phyloP scores from a whole-genome alignment of 768 basidiomycete species.

The Russula vinacea region DNA sequence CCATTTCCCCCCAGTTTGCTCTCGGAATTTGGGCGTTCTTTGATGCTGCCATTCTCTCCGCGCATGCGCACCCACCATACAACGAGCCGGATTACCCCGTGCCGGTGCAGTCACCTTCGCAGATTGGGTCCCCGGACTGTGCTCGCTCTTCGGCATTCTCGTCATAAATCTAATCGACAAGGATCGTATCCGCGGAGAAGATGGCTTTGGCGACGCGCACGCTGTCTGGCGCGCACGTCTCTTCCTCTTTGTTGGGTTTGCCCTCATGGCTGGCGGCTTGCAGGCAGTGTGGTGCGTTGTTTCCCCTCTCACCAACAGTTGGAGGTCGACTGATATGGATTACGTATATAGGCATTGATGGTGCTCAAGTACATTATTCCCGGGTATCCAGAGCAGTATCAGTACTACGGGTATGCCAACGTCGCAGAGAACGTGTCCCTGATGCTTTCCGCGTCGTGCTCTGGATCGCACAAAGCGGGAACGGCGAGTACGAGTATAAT shows the following conservation, averaged over 20 bases:
- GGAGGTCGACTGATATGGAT: not conserved
- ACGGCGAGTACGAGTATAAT: constrained; percentile 91
- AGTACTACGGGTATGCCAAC: constrained; percentile 92
- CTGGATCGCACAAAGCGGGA: constrained; percentile 86
- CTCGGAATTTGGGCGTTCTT: constrained; percentile 94
- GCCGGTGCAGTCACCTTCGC: constrained; percentile 85
- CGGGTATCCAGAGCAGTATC: constrained; percentile 67
- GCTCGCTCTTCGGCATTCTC: constrained; percentile 87
- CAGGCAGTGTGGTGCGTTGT: constrained; percentile 87
- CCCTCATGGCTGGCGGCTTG: constrained; percentile 94
- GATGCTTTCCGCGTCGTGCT: constrained; percentile 85
- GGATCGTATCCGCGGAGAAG: constrained; percentile 76
- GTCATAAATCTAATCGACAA: constrained; percentile 95
- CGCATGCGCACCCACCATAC: constrained; percentile 75
- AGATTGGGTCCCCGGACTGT: constrained; percentile 97
- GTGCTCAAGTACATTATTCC: constrained; percentile 87
- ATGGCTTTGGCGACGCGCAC: constrained; percentile 72
- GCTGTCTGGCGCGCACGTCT: constrained; percentile 91
- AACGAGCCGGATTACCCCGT: constrained; percentile 65
- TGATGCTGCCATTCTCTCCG: constrained; percentile 87
- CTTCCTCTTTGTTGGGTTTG: constrained; percentile 92
- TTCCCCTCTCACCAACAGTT: not conserved
- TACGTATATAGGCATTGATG: constrained; percentile 63
- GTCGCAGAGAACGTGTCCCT: constrained; percentile 89
- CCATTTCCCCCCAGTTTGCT: constrained; percentile 63